Base-by-base conservation (phyloP, 176 grass and related monocot genomes). In the Ananas comosus region DNA sequence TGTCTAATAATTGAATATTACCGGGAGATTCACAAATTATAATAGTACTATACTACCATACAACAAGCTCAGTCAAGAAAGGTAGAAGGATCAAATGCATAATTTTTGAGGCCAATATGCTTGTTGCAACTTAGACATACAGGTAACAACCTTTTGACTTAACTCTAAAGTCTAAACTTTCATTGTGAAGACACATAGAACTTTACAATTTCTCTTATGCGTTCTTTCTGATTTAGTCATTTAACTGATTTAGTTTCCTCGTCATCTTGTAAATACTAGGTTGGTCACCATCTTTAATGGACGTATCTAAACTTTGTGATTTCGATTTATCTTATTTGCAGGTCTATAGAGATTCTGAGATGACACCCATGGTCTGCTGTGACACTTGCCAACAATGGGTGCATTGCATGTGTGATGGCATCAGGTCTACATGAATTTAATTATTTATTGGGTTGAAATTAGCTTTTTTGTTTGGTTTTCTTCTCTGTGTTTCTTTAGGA, bases 281-380 rank as follows among this genome's bases (percentile, higher is more conserved):
- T 61, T n/a, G 21, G 56, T 10, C 56, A 59, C 54, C 56, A 21
- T 61, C 13, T 61, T 1, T 61, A 61, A 7, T 19, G 2, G 13
- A 61, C 1, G 7, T 61, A 61, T 16, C 56, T 61, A 61, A 61
- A 61, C 17, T 61, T 61, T 61, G 56, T 10, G 70, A 56, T 27
- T 56, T 19, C 63, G 53, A 17, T 51, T 74, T 59, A 16, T 16
- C 68, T 63, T 29, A 16, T 68, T 89, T 87, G 77, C 65, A 99
- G 94, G 94, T 99, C 18, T 99, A 99, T 82, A 90, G 94, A 86
- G 94, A 99, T 73, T 99, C 94, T 83, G 94, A 99, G 85, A 88
- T 90, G 51, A 93, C 81, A 77, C 94, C 94, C 12, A 99, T 99
- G 94, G 94, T 99, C 78, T 99, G 94, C 54, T 99, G 94, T 6